Evolutionary conservation across 768 basidiomycete species (phyloP).

Genomic region (Tulasnella sp.): DNA sequence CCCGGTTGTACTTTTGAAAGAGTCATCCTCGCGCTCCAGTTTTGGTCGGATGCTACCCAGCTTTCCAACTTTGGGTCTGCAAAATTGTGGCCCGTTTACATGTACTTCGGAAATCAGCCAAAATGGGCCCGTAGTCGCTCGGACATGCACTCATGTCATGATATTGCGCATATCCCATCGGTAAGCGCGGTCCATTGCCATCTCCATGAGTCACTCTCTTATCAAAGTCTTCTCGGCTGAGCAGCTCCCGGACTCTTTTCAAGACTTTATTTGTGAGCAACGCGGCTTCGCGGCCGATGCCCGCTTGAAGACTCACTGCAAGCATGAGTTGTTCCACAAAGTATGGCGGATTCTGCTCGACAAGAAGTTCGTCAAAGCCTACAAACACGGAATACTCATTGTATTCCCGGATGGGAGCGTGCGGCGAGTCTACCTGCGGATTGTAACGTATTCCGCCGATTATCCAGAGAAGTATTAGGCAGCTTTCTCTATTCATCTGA

Average conservation of each 20-base stretch:
- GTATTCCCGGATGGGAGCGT: conserved; percentile 22
- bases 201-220: neutral
- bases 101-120: conserved; percentile 27
- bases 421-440: conserved; percentile 34
- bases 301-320: conserved; percentile 12
- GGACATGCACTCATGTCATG: neutral
- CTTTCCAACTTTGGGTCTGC: conserved; percentile 27
- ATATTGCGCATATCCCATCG: conserved; percentile 25
- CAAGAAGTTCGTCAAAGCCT: conserved; percentile 27
- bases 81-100: conserved; percentile 30
- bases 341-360: conserved; percentile 27
- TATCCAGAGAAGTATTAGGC: conserved; percentile 42
- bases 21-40: conserved; percentile 22
- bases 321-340: conserved; percentile 29
- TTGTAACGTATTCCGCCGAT: conserved; percentile 41
- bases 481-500: neutral
- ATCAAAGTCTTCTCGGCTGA: neutral
- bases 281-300: neutral
- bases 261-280: conserved; percentile 13
- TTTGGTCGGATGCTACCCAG: conserved; percentile 28
- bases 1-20: conserved; percentile 8
- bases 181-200: neutral
- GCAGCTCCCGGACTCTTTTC: conserved; percentile 26
- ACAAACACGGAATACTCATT: conserved; percentile 28
- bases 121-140: conserved; percentile 12